phyloP scores from a whole-genome alignment of 2,329 filamentous ascomycete species.

The Lecanicillium sp. region DNA sequence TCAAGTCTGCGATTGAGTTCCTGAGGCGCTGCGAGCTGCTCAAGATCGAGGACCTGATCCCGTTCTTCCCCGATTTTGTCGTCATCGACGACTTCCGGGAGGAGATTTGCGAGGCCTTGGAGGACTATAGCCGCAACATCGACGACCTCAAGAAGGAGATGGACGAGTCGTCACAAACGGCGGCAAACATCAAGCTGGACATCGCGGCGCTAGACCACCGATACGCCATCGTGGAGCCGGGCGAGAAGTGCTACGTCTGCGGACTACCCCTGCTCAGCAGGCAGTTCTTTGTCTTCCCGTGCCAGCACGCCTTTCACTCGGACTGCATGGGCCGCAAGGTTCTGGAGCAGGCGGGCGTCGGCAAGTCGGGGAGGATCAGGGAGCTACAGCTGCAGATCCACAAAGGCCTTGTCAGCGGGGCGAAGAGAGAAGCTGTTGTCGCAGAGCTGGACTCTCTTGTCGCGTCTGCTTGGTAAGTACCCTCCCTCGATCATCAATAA shows the following conservation, averaged over 20 bases:
- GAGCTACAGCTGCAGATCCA: slow-evolving; percentile 82
- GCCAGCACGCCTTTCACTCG: slow-evolving; percentile 95
- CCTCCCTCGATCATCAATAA: not conserved
- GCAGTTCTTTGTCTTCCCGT: slow-evolving; percentile 98
- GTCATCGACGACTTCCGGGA: slow-evolving; percentile 99
- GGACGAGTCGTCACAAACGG: slow-evolving; percentile 87
- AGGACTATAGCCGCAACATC: slow-evolving; percentile 89
- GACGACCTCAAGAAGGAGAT: slow-evolving; percentile 86
- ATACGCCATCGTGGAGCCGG: slow-evolving; percentile 94
- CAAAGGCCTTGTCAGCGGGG: slow-evolving; percentile 63
- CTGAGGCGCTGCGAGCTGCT: slow-evolving; percentile 85
- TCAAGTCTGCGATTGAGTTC: slow-evolving; percentile 91
- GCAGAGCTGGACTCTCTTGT: slow-evolving; percentile 88
- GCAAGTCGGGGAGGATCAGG: slow-evolving; percentile 70
- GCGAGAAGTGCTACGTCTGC: slow-evolving; percentile 89
- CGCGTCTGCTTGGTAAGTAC: slow-evolving; percentile 73
- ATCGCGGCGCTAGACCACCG: slow-evolving; percentile 79
- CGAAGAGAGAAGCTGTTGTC: slow-evolving; percentile 74
- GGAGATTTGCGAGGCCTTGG: slow-evolving; percentile 88
- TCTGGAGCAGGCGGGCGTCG: slow-evolving; percentile 71
- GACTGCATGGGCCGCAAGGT: slow-evolving; percentile 87
- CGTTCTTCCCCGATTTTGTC: slow-evolving; percentile 97
- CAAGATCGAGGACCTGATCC: slow-evolving; percentile 92
- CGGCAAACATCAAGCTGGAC: slow-evolving; percentile 83
- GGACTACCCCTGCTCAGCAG: slow-evolving; percentile 77